Evolutionary conservation across 1,284 basidiomycete species (phyloP).

Genomic region (Coriolopsis trogii): DNA sequence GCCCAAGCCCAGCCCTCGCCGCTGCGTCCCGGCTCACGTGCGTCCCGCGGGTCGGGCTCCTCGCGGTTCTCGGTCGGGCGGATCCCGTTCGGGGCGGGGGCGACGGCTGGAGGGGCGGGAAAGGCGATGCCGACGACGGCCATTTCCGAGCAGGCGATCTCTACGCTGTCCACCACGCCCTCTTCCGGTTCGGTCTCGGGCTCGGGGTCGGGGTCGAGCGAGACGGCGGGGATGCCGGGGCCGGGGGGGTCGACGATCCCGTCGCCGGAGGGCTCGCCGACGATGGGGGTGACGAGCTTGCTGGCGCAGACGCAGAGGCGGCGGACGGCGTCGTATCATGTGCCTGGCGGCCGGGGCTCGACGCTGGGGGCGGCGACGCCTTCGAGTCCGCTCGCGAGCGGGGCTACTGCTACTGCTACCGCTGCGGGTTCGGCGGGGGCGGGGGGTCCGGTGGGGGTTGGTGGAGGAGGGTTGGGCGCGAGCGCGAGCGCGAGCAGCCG

Average conservation of each 20-base stretch:
- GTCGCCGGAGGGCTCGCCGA: conserved; percentile 59
- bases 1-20: conserved; percentile 47
- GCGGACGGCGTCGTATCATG: conserved; percentile 59
- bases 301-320: conserved; percentile 40
- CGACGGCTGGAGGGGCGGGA: conserved; percentile 39
- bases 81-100: conserved; percentile 58
- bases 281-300: conserved; percentile 56
- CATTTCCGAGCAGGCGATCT: conserved; percentile 53
- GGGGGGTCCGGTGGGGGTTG: too few species aligned
- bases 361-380: conserved; percentile 25
- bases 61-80: conserved; percentile 65
- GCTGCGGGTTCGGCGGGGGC: too few species aligned
- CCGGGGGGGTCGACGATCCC: conserved; percentile 40
- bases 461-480: conserved; percentile 14
- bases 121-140: conserved; percentile 75
- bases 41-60: conserved; percentile 64
- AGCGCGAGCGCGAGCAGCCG: conserved; percentile 41
- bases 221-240: conserved; percentile 9
- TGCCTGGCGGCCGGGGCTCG: conserved; percentile 46
- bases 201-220: conserved; percentile 14
- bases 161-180: conserved; percentile 31
- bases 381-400: conserved; percentile 17
- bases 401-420: too few species aligned
- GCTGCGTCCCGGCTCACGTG: conserved; percentile 66
- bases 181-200: conserved; percentile 13